Evolutionary conservation across 352 stramenopile species (phyloP), one percentile per base, ranked within the genome.

Genomic region (Phytophthora agathidicida): DNA sequence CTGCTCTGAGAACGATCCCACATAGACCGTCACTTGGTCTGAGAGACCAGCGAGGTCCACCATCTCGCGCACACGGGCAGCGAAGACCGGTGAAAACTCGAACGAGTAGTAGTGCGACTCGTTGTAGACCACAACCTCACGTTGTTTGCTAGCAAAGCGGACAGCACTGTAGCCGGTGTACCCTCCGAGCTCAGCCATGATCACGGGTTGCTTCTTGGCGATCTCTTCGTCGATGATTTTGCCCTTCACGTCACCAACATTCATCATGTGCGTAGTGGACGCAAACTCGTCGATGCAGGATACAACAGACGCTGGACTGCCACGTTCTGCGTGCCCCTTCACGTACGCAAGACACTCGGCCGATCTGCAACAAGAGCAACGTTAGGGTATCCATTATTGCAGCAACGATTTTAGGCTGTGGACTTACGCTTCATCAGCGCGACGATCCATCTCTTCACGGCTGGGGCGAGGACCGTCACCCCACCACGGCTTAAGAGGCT

Each of bases 121-220:
- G 20, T 45, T 32, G 7, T 52, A 32, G 8, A 45, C 31, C 7
- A 44, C 54, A 10, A 72, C 62, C 22, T 78, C 56, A n/a, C 65
- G 71, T 37, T 83, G 74, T 30, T 71, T 26, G 27, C 52, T 74
- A 5, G 71, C 75, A 16, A 85, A 85, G 7, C 71, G 65, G 17
- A 82, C 75, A 8, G 71, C 45, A 48, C 75, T 84, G 60, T 84
- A 84, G 17, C 75, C 75, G 0, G 65, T 68, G 65, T 75, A 84
- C 4, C 51, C 60, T 10, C 75, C 75, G 6, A 85, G 55, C 32
- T 85, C 71, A 0, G 53, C 70, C 68, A 85, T 85, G 35, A 74
- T 28, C 5, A n/a, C 1, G 0, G 73, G 73, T 19, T 65, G 47
- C 14, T 69, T 67, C 41, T 65, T 64, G 42, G 26, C 47, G 47